These are phyloP conservation scores for Verticillium longisporum DNA, from an alignment of 2,329 filamentous ascomycete species.

Conservation along the genomic window DNA sequence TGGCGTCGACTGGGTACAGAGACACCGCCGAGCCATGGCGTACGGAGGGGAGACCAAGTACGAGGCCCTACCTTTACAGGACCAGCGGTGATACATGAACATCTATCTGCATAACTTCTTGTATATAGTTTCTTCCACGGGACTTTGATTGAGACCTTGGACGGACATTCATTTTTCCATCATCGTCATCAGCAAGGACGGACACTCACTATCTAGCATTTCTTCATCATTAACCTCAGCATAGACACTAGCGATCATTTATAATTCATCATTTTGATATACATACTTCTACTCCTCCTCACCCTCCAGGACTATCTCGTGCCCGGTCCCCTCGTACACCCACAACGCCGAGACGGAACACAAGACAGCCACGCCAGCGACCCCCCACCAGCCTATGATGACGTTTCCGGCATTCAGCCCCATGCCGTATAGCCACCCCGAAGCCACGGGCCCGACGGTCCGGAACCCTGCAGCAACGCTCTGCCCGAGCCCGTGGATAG, in stretches of 20 bases:
- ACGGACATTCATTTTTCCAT: not conserved
- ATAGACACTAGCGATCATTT: not conserved
- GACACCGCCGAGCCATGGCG: not conserved
- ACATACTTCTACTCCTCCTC: constrained; percentile 26
- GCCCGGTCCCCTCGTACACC: constrained; percentile 59
- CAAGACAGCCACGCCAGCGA: constrained; percentile 42
- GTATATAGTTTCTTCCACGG: not conserved
- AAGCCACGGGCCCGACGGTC: constrained; percentile 42
- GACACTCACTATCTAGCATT: not conserved
- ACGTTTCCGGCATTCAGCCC: constrained; percentile 38
- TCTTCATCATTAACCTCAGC: not conserved
- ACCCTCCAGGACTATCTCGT: constrained; percentile 48
- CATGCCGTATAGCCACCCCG: constrained; percentile 40
- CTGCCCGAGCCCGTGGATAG: constrained; percentile 47
- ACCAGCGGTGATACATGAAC: not conserved
- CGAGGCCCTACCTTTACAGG: not conserved
- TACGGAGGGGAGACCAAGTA: not conserved
- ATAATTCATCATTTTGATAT: not conserved
- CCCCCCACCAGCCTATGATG: constrained; percentile 40
- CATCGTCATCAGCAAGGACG: not conserved
- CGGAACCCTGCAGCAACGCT: constrained; percentile 42
- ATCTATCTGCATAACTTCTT: not conserved
- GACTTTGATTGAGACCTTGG: not conserved
- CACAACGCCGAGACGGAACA: constrained; percentile 53
- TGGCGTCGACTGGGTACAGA: not conserved